Base-by-base conservation (phyloP, 2,329 filamentous ascomycete species). In the Septoria linicola region DNA sequence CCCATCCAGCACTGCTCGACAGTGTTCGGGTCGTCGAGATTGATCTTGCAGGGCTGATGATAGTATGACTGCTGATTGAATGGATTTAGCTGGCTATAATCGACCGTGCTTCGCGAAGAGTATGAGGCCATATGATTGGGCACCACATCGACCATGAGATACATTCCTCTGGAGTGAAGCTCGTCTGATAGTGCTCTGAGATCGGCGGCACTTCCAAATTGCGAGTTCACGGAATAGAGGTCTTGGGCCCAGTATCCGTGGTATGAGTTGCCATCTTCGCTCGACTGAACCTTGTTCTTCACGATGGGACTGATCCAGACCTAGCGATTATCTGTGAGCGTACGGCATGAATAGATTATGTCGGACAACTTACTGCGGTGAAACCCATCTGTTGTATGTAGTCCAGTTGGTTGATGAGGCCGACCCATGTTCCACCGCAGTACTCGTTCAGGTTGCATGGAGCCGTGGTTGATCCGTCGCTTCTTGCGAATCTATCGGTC, bases 401-500 rank as follows among this genome's bases (percentile, higher is more conserved):
- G 50, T 76, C 73, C 8, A 78, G 64, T 1, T 71, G 64, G 41
- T 70, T 63, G 45, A 72, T 71, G 8, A 74, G 68, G 4, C 75
- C 74, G 50, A 63, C 62, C 72, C 71, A 77, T 40, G 73, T 75
- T 2, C 75, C 75, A 32, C 76, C 76, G 53, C 76, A 79, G 51
- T 76, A 76, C 21, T 60, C 52, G 36, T 58, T 53, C 6, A 68
- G 59, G 42, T 74, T 68, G 59, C 77, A 80, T 1, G 68, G 52
- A 17, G 65, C 68, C n/a, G 75, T 73, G 6, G 69, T 72, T 3
- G 69, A 73, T 17, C 74, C 76, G 55, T 72, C 69, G 2, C 67
- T 73, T 7, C 74, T 73, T 3, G 78, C 80, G 52, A 80, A 75
- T 1, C 80, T 76, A 60, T 82, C 80, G 3, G 80, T 81, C 59